Evolutionary conservation across 495 filamentous ascomycete genomes (phyloP), one percentile per base, ranked within the genome.

Genomic region (Sordaria brevicollis): DNA sequence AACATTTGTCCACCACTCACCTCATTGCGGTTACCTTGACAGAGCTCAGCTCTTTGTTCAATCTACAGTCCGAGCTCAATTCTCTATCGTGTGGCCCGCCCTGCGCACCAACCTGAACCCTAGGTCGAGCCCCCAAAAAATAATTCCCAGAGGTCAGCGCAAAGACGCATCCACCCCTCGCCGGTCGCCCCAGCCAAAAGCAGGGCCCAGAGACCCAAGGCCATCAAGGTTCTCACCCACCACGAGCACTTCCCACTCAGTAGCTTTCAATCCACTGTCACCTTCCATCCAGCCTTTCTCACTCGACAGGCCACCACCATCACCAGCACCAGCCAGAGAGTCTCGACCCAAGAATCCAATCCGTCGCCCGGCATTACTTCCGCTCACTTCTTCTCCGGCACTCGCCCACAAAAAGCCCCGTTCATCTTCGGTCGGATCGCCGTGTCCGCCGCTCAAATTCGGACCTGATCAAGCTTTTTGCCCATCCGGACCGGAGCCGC

Each of bases 201-300:
- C 49, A 57, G 49, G 49, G 49, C 49, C 49, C 49, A 31, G 6
- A 31, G 2, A 62, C 41, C 4, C 38, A 65, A 41, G 65, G 68
- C 72, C 72, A 68, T 74, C 72, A 74, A 74, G 72, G 72, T 74
- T 74, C 72, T 74, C 72, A 72, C 36, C 54, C 69, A 35, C 37
- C 57, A 72, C 41, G 38, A 57, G 54, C 57, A 35, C 57, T 4
- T 37, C 6, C 15, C 54, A 35, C 68, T 41, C 68, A 65, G n/a
- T 33, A 68, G 34, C 69, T 34, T 68, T 68, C 69, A 39, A 41
- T 38, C 38, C 13, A 31, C 49, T 62, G 49, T 31, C 49, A 62
- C 66, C 67, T n/a, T 34, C 67, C 67, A 17, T 68, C 67, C 67
- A 68, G 13, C 49, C 13, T 15, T 62, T 62, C 49, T 33, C 49